Evolutionary conservation across 208 protist genomes (phyloP).

Genomic region (Endotrypanum monterogeii): DNA sequence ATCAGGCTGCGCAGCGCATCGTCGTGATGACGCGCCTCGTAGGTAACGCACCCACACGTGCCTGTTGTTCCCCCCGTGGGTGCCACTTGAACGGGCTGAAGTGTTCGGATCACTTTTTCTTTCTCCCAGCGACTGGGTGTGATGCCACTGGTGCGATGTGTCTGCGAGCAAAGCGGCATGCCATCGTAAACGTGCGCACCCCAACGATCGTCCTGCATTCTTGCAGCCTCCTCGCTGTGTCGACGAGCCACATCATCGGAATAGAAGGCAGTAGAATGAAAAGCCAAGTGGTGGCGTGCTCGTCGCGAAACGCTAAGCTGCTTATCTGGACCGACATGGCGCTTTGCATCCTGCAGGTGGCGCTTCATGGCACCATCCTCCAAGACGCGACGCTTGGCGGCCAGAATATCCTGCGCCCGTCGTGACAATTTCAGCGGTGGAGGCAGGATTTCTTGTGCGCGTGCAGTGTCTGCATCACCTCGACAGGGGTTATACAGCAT

Average conservation of each 20-base stretch:
- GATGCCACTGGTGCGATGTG: constrained; percentile 14
- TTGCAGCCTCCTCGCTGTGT: constrained; percentile 18
- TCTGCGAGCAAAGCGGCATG: constrained; percentile 15
- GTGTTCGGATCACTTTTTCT: constrained; percentile 43
- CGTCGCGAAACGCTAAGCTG: constrained; percentile 24
- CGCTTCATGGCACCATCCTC: constrained; percentile 44
- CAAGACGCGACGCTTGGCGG: constrained; percentile 36
- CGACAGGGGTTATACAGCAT: constrained; percentile 47
- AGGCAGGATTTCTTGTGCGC: constrained; percentile 44
- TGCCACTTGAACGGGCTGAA: constrained; percentile 51
- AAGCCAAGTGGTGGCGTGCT: constrained; percentile 27
- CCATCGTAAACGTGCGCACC: constrained; percentile 38
- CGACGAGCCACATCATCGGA: constrained; percentile 13
- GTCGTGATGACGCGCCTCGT: constrained; percentile 21
- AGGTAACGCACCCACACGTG: constrained; percentile 49
- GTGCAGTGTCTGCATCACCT: constrained; percentile 19
- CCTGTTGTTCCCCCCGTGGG: constrained; percentile 5
- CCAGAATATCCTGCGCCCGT: constrained; percentile 65
- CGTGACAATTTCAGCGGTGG: constrained; percentile 64
- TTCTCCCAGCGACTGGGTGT: constrained; percentile 18
- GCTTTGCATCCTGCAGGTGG: constrained; percentile 21
- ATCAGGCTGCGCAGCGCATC: constrained; percentile 38
- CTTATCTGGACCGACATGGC: not conserved
- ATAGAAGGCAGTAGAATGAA: constrained; percentile 32
- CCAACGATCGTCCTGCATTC: constrained; percentile 27